These are phyloP conservation scores for Brachypodium distachyon DNA, from an alignment of 202 grass and related monocot genomes.

Conservation along the genomic window DNA sequence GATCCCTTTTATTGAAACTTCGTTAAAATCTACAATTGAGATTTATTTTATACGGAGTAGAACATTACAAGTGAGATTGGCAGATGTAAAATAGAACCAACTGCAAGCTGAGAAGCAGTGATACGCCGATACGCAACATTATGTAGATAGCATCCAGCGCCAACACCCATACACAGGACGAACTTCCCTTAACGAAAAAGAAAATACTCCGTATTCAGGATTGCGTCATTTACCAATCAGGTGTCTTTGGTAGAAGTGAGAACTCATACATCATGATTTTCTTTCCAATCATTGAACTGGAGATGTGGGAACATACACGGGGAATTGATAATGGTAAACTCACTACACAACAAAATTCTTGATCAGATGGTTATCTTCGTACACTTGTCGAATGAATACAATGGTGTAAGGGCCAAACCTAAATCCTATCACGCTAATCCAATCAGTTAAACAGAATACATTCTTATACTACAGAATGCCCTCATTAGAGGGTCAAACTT, in stretches of 20 bases:
- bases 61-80: not conserved
- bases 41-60: too few species aligned
- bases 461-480: conserved; percentile 51
- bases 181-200: too few species aligned
- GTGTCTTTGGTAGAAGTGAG: not conserved
- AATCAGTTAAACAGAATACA: conserved; percentile 41
- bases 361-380: not conserved
- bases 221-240: too few species aligned
- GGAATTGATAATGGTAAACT: not conserved
- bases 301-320: not conserved
- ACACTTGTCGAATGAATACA: conserved; percentile 31
- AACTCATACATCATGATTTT: not conserved
- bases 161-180: too few species aligned
- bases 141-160: not conserved
- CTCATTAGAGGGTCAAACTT: conserved; percentile 19
- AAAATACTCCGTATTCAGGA: too few species aligned
- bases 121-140: too few species aligned
- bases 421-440: conserved; percentile 39
- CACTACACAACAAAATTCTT: conserved; percentile 23
- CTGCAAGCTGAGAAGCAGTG: too few species aligned
- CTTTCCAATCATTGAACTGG: not conserved
- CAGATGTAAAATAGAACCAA: not conserved
- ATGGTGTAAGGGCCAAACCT: conserved; percentile 14
- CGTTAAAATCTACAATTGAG: not conserved
- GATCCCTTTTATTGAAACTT: not conserved